A percentile compares a stretch with the other conserved stretches of the same genome.
phyloP scores from a whole-genome alignment of 805 yeast genomes.

The Blastobotrys robertii region DNA sequence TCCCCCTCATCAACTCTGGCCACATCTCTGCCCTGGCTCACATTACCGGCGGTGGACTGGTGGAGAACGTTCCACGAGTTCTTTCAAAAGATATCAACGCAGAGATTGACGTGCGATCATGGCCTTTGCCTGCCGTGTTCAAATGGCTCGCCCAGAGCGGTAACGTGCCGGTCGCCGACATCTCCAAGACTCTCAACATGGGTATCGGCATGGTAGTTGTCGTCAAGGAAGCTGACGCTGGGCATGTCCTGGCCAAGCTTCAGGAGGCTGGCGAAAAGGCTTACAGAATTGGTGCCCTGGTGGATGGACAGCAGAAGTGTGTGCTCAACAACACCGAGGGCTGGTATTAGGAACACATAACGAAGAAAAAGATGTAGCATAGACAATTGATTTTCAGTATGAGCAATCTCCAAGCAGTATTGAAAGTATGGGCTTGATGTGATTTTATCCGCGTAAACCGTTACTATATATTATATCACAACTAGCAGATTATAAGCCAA shows the following conservation, averaged over 20 bases:
- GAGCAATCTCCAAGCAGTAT: no score
- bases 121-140: conserved; percentile 86
- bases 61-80: conserved; percentile 94
- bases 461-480: no score
- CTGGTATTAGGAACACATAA: conserved; percentile 29
- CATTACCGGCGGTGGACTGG: conserved; percentile 96
- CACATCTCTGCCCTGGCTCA: conserved; percentile 84
- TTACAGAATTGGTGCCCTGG: conserved; percentile 53
- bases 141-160: conserved; percentile 92
- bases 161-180: conserved; percentile 75
- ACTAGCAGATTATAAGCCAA: no score
- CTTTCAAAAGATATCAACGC: conserved; percentile 77
- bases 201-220: conserved; percentile 96
- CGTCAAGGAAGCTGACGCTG: conserved; percentile 61
- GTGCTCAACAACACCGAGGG: conserved; percentile 23
- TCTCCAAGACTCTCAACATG: conserved; percentile 84
- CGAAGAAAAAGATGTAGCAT: no score
- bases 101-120: conserved; percentile 60
- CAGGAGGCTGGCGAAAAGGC: conserved; percentile 65
- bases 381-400: no score
- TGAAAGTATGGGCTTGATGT: no score
- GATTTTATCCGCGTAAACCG: no score
- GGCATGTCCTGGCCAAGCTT: conserved; percentile 42
- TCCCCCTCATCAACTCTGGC: conserved; percentile 60
- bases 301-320: conserved; percentile 34